These are phyloP conservation scores for Beauveria asiatica DNA, from an alignment of 2,329 filamentous ascomycete species.

Conservation along the genomic window DNA sequence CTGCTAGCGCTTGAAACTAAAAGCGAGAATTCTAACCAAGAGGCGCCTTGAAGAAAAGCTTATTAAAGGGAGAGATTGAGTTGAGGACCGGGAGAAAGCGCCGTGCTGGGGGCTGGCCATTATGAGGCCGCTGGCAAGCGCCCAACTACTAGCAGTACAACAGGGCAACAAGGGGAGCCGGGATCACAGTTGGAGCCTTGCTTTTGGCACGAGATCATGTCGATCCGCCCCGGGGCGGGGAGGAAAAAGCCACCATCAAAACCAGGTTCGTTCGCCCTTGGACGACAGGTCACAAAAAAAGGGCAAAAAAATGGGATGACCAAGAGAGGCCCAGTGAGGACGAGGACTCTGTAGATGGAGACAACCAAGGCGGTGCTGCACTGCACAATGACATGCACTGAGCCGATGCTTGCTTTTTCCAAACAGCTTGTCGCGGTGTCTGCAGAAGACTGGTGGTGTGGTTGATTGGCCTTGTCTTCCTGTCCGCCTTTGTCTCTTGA, in stretches of 20 bases:
- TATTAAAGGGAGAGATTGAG: background rate
- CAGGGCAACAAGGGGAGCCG: background rate
- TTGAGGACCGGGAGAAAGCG: background rate
- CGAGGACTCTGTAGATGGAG: background rate
- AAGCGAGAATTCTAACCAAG: background rate
- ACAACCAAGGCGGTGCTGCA: background rate
- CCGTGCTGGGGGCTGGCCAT: background rate
- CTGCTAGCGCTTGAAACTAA: background rate
- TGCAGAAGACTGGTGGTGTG: no score
- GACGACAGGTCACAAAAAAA: background rate
- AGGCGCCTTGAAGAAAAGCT: background rate
- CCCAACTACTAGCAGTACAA: no score
- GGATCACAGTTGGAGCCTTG: background rate
- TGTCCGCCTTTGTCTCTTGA: background rate
- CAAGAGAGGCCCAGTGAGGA: background rate
- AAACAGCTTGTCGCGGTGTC: background rate
- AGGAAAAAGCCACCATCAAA: background rate
- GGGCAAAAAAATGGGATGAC: background rate
- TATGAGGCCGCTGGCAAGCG: background rate
- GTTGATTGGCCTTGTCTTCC: background rate
- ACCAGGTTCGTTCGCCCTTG: background rate
- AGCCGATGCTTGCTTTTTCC: background rate
- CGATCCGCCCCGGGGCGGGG: background rate
- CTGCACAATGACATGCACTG: constrained; percentile 1
- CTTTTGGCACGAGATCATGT: constrained; percentile 13